Percentiles rank a stretch among this genome's conserved stretches.
Evolutionary conservation across 2,329 filamentous ascomycete genomes (phyloP).

Genomic region (Colletotrichum incanum): DNA sequence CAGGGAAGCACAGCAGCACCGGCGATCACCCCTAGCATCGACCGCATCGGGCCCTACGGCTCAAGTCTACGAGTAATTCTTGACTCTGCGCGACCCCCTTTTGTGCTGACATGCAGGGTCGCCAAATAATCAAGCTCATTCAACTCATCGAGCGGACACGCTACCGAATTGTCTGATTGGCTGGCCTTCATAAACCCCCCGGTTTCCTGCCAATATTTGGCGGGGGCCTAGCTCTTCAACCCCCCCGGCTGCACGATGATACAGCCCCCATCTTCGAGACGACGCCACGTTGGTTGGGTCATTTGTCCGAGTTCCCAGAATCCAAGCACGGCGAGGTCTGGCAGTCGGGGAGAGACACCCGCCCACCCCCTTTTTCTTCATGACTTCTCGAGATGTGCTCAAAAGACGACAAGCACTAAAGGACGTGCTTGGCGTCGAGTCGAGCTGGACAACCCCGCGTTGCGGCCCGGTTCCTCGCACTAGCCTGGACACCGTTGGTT

Average conservation of each 20-base stretch:
- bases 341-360: neutral
- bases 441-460: neutral
- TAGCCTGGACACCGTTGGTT: too few relatives aligned
- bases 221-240: too few relatives aligned
- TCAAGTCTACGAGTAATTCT: neutral
- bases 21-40: neutral
- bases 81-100: neutral
- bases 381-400: neutral
- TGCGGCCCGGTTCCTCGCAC: neutral
- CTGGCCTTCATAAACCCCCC: neutral
- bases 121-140: conserved; percentile 6
- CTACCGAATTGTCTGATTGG: neutral
- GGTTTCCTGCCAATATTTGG: neutral
- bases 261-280: neutral
- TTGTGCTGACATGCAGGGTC: neutral
- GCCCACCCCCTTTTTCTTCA: neutral
- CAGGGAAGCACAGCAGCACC: neutral
- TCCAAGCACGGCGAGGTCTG: neutral
- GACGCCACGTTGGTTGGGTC: neutral
- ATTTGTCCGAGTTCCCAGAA: neutral
- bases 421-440: neutral
- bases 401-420: neutral
- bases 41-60: neutral
- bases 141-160: neutral
- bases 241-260: neutral